phyloP scores from a whole-genome alignment of 306 rosid genomes.

The Prunus mongolica region DNA sequence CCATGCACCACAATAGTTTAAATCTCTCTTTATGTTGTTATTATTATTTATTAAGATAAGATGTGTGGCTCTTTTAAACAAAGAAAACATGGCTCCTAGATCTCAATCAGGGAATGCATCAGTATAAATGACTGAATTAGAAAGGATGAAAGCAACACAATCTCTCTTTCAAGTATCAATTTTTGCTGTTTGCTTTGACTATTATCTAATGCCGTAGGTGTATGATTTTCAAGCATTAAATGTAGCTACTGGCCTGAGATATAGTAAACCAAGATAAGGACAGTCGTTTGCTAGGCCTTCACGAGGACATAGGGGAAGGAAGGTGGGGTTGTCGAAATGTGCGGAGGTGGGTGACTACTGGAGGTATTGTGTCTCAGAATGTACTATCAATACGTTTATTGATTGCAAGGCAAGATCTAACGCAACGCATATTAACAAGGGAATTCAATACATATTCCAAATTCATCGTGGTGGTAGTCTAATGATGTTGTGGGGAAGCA shows the following conservation, averaged over 20 bases:
- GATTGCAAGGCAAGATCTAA: too few species aligned
- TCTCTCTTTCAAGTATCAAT: background rate
- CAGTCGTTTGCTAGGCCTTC: background rate
- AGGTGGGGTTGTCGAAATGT: background rate
- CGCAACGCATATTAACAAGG: too few species aligned
- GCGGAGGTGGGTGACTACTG: too few species aligned
- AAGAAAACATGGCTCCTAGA: background rate
- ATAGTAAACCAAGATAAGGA: background rate
- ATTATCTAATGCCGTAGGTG: background rate
- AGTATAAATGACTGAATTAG: background rate
- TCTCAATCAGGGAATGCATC: background rate
- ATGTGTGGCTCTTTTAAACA: background rate
- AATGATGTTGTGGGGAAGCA: too few species aligned
- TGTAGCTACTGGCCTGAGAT: background rate
- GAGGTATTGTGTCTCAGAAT: too few species aligned
- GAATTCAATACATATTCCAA: too few species aligned
- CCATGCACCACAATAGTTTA: slow-evolving; percentile 1
- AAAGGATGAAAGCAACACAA: background rate
- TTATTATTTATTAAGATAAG: too few species aligned
- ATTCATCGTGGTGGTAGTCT: too few species aligned
- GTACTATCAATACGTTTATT: too few species aligned
- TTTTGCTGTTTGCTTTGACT: background rate
- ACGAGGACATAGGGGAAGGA: background rate
- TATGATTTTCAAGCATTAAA: background rate
- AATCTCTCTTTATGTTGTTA: background rate